A percentile compares a stretch with the other conserved stretches of the same genome.
These are phyloP conservation scores for Mycena rosella DNA, from an alignment of 768 basidiomycete genomes.

Conservation along the genomic window DNA sequence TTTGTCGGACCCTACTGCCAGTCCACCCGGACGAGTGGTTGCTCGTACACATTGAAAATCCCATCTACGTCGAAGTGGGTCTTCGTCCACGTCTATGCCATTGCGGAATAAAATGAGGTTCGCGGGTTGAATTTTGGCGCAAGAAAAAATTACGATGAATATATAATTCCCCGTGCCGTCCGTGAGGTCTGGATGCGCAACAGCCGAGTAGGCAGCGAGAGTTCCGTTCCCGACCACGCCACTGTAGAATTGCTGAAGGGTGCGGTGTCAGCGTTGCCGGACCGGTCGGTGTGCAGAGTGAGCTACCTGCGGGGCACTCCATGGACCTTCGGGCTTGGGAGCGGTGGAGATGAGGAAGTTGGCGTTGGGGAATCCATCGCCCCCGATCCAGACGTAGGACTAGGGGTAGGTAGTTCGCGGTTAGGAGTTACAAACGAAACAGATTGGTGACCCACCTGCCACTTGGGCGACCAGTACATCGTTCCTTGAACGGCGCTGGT, in stretches of 20 bases:
- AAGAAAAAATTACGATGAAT: slow-evolving; percentile 25
- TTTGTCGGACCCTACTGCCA: slow-evolving; percentile 27
- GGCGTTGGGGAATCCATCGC: slow-evolving; percentile 30
- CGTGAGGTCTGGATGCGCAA: slow-evolving; percentile 31
- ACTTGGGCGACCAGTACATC: not conserved
- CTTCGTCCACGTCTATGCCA: slow-evolving; percentile 24
- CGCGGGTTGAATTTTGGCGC: too few relatives aligned
- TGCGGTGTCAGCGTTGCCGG: too few relatives aligned
- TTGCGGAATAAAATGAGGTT: too few relatives aligned
- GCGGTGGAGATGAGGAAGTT: slow-evolving; percentile 31
- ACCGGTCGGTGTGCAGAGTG: too few relatives aligned
- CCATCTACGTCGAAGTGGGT: not conserved
- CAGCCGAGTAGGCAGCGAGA: slow-evolving; percentile 23
- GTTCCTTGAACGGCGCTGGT: too few relatives aligned
- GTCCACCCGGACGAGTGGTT: slow-evolving; percentile 30
- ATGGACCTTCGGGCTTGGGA: too few relatives aligned
- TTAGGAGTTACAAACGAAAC: too few relatives aligned
- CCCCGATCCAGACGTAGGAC: slow-evolving; percentile 36
- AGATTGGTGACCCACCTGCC: not conserved
- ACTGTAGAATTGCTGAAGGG: slow-evolving; percentile 24
- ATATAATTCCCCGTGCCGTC: slow-evolving; percentile 34
- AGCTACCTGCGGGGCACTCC: too few relatives aligned
- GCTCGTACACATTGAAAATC: slow-evolving; percentile 12
- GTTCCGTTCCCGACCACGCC: slow-evolving; percentile 23
- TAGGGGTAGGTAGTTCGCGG: not conserved